These are phyloP conservation scores for Chrysoporthe cubensis DNA, from an alignment of 2,329 filamentous ascomycete genomes.

Conservation along the genomic window DNA sequence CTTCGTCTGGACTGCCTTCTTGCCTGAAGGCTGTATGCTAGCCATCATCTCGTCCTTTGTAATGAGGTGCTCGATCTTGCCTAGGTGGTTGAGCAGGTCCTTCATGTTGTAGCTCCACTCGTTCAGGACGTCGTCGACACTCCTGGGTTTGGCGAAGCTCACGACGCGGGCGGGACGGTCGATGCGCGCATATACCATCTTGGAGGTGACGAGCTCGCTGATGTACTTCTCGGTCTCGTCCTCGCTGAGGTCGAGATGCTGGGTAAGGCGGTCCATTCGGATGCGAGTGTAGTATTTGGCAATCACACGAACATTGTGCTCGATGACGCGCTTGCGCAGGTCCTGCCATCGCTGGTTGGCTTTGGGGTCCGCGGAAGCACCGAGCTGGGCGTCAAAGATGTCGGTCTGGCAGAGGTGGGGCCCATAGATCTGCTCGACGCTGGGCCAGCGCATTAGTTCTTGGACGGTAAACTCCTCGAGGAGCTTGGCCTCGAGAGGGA, in stretches of 20 bases:
- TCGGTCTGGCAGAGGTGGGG: constrained; percentile 87
- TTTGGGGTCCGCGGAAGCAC: constrained; percentile 74
- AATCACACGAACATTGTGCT: constrained; percentile 97
- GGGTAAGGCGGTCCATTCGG: constrained; percentile 85
- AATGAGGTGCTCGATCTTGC: constrained; percentile 94
- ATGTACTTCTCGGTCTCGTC: constrained; percentile 99
- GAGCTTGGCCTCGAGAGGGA: constrained; percentile 80
- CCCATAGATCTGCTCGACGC: constrained; percentile 86
- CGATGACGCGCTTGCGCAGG: constrained; percentile 95
- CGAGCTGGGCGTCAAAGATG: constrained; percentile 75
- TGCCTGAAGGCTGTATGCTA: constrained; percentile 73
- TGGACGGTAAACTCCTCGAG: constrained; percentile 93
- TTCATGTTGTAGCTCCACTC: constrained; percentile 95
- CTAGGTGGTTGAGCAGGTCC: constrained; percentile 74
- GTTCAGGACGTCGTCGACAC: constrained; percentile 94
- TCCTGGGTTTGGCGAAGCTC: constrained; percentile 91
- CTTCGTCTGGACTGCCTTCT: constrained; percentile 24
- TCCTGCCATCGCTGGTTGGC: constrained; percentile 89
- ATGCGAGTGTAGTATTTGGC: constrained; percentile 99
- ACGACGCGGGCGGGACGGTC: constrained; percentile 91
- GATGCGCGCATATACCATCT: constrained; percentile 98
- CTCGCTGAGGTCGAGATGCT: constrained; percentile 88
- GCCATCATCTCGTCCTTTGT: constrained; percentile 99
- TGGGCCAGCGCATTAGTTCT: constrained; percentile 98
- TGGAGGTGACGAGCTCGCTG: constrained; percentile 92